Evolutionary conservation across 345 rosid species (phyloP).

Genomic region (Bruguiera gymnorhiza): DNA sequence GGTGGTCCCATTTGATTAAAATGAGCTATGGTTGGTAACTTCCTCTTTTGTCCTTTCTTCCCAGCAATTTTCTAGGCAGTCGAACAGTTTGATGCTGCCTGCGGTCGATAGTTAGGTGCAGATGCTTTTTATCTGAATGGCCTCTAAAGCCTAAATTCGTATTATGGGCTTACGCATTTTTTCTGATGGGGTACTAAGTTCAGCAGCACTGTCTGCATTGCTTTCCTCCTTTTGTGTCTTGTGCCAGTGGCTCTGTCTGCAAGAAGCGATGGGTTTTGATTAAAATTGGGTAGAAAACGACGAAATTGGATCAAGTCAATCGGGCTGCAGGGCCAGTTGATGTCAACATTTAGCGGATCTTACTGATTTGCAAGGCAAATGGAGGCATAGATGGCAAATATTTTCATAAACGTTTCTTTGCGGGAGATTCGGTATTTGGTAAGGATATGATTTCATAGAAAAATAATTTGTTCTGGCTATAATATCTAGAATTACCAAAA

Average conservation of each 20-base stretch:
- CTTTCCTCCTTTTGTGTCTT: constrained; percentile 29
- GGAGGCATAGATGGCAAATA: no score
- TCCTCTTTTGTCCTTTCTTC: no score
- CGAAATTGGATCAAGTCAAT: constrained; percentile 15
- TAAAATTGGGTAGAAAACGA: constrained; percentile 21
- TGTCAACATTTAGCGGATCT: neutral
- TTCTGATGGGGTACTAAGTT: constrained; percentile 15
- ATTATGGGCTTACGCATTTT: constrained; percentile 15
- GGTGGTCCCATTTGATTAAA: no score
- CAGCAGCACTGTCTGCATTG: constrained; percentile 20
- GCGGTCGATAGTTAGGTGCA: neutral
- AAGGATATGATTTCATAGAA: no score
- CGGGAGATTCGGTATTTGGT: no score
- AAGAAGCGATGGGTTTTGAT: constrained; percentile 7
- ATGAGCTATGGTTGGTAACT: no score
- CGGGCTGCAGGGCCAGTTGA: constrained; percentile 3
- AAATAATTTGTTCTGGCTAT: no score
- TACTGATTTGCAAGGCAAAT: no score
- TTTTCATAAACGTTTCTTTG: no score
- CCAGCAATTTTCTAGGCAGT: no score
- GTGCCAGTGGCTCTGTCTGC: constrained; percentile 2
- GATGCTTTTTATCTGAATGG: no score
- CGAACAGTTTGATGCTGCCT: neutral
- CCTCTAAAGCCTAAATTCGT: neutral
- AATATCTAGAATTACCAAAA: no score